Conservation (phyloP, 169 alveolate species). For the Plasmodium knowlesi region DNA sequence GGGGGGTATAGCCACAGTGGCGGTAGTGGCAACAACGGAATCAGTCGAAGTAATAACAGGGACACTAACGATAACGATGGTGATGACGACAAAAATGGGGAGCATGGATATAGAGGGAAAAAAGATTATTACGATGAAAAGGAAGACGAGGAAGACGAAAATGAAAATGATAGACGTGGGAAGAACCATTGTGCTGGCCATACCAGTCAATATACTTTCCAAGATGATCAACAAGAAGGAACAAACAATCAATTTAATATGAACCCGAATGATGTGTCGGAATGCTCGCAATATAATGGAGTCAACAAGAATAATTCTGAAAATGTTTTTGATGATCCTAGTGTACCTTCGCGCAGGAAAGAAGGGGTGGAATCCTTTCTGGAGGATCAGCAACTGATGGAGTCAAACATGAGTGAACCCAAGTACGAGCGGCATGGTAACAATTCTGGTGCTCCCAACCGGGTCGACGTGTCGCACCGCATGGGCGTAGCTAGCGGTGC, state of each 20-base stretch:
- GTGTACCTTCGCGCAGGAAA: background rate
- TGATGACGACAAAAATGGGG: background rate
- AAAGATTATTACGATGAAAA: background rate
- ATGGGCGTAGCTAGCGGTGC: background rate
- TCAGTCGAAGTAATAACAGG: background rate
- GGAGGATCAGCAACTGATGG: background rate
- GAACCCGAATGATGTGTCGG: background rate
- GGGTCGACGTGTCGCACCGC: background rate
- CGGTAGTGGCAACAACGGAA: background rate
- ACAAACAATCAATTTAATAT: background rate
- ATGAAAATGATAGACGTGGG: background rate
- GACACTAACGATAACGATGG: slow-evolving; percentile 2
- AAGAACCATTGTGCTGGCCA: background rate
- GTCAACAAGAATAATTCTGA: background rate
- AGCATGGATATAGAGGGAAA: background rate
- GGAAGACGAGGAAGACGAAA: background rate
- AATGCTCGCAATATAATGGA: background rate
- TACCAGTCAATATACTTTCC: background rate
- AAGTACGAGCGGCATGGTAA: background rate
- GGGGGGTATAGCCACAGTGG: background rate
- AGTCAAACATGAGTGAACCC: background rate
- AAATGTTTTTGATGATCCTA: background rate
- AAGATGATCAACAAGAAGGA: no score
- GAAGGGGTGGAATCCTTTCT: background rate
- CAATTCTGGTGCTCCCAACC: background rate